Conservation (phyloP, 164 flowering plant genomes). For the Tinospora cordifolia region DNA sequence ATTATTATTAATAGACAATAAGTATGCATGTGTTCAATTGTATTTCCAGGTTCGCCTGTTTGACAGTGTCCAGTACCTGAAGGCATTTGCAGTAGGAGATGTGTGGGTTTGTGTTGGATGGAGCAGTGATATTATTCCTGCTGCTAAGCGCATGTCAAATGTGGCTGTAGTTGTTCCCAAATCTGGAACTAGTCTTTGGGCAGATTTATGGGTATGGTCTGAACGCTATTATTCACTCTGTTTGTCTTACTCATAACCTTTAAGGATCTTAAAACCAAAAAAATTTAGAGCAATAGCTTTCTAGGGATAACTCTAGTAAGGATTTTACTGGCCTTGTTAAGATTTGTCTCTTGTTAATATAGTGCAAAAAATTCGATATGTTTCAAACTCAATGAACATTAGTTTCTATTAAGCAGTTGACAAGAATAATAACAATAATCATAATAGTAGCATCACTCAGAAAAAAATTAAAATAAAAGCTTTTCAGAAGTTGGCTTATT, state of each 20-base stretch:
- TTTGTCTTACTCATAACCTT: background rate
- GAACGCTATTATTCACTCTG: background rate
- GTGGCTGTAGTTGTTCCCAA: slow-evolving; percentile 83
- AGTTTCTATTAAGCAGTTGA: too few relatives aligned
- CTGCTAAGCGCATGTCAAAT: slow-evolving; percentile 74
- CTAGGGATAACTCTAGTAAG: background rate
- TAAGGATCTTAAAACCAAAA: background rate
- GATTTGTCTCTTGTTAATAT: too few relatives aligned
- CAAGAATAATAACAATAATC: too few relatives aligned
- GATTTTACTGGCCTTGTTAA: background rate
- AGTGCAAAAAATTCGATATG: too few relatives aligned
- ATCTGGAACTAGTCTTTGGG: slow-evolving; percentile 94
- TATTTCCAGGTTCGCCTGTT: slow-evolving; percentile 61
- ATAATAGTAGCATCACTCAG: too few relatives aligned
- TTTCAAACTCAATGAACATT: too few relatives aligned
- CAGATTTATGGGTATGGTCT: slow-evolving; percentile 80
- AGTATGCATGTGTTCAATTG: slow-evolving; percentile 7
- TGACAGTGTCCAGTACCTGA: slow-evolving; percentile 68
- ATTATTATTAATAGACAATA: background rate
- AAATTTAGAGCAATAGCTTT: background rate
- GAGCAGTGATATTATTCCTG: slow-evolving; percentile 86
- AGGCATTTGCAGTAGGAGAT: slow-evolving; percentile 84
- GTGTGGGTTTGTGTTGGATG: slow-evolving; percentile 99
- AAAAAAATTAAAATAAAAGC: too few relatives aligned
- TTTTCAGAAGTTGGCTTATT: too few relatives aligned